Percentiles rank a stretch among this genome's conserved stretches.
Conservation (phyloP, 1,139 yeast species). For the Magnusiomyces sp. region DNA sequence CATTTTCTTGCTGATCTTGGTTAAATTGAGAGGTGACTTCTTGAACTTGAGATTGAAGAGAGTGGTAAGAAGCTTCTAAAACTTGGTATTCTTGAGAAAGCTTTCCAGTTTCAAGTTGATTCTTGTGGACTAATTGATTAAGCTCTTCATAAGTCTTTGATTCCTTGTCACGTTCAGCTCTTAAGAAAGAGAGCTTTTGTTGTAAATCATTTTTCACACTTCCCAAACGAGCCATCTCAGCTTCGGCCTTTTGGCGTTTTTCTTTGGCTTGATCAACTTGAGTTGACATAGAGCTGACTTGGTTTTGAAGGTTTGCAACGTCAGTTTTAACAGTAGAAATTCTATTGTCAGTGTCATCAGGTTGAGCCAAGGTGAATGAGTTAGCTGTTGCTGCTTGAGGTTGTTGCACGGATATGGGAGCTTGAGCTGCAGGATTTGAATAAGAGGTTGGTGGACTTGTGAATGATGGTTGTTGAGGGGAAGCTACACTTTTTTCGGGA, state of each 20-base stretch:
- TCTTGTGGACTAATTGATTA: conserved; percentile 48
- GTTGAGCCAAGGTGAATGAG: conserved; percentile 35
- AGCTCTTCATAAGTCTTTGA: conserved; percentile 56
- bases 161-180: conserved; percentile 70
- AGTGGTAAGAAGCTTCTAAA: conserved; percentile 73
- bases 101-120: conserved; percentile 63
- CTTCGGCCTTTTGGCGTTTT: conserved; percentile 66
- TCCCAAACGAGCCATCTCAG: conserved; percentile 59
- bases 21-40: conserved; percentile 53
- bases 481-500: conserved; percentile 26
- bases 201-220: conserved; percentile 65
- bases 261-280: conserved; percentile 68
- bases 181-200: conserved; percentile 53
- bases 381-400: conserved; percentile 22
- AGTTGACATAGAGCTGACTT: conserved; percentile 64
- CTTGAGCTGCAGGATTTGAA: conserved; percentile 2
- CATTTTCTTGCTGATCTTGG: conserved; percentile 58
- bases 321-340: conserved; percentile 76
- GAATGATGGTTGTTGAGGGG: conserved; percentile 27
- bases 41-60: conserved; percentile 59
- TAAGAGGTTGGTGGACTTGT: conserved; percentile 7
- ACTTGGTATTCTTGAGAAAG: conserved; percentile 69
- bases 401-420: conserved; percentile 13
- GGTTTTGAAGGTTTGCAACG: conserved; percentile 79
- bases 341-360: conserved; percentile 50